Base-by-base conservation (phyloP, 768 basidiomycete genomes). In the Panus rudis region DNA sequence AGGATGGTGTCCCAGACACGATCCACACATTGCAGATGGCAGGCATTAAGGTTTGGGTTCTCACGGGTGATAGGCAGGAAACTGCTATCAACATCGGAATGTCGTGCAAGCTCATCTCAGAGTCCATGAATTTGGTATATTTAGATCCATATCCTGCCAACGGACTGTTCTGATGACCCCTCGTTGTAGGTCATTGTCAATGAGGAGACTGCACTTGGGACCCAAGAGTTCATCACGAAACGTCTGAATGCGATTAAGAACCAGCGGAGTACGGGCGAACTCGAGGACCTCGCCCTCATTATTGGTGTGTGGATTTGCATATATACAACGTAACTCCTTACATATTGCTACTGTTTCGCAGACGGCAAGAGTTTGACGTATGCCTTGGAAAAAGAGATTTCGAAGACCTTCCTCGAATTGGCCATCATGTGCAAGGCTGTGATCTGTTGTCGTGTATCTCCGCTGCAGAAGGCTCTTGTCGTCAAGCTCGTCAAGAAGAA, bases 401-500 rank as follows among this genome's bases (percentile, higher is more conserved):
- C 90, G 17, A 86, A 87, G 57, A 73, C 73, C 5, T 97, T 99
- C 69, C 71, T 98, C 43, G 96, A 99, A 60, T 68, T 99, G 28
- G 94, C 94, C 1, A 80, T 97, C 52, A 83, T 98, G 83, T 99
- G 96, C 71, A 97, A 97, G 57, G 94, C 96, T 23, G 96, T 98
- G 38, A 84, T 99, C 27, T 98, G 94, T 63, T 99, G 94, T 93
- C 94, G 94, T 52, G 96, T 99, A 7, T 98, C 94, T 4, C 96
- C 96, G 4, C 63, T 98, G 34, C 96, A 99, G 62, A 99, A 98
- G 62, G 94, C 94, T 0, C 75, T 96, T 28, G 93, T 98, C 4
- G 94, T 98, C 51, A 97, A 97, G 64, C 78, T 98, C n/a, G 94
- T 98, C 43, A 97, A 97, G 73, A 93, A 93, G 64, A 93, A 94